Percentiles rank a stretch among this genome's conserved stretches.
Conservation (phyloP, 192 early-diverging fungal genomes). For the Coemansia sp. region DNA sequence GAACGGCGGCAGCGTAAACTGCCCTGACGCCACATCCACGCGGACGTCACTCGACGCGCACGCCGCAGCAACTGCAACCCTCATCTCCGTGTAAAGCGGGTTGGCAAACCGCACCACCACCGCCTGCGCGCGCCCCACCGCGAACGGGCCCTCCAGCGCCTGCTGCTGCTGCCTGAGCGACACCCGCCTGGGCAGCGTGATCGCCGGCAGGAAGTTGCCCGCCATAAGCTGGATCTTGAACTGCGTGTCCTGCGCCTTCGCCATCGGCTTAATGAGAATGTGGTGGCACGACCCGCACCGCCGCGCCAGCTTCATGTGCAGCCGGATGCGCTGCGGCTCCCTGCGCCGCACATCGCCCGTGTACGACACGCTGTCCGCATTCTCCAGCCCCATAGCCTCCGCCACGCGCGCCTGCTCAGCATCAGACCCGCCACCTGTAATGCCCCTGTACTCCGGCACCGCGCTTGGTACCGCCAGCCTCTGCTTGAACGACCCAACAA, state of each 20-base stretch:
- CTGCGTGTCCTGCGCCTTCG: conserved; percentile 81
- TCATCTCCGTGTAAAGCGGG: conserved; percentile 73
- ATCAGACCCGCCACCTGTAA: conserved; percentile 2
- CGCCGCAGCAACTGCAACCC: conserved; percentile 59
- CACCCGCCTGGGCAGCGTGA: conserved; percentile 53
- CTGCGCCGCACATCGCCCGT: conserved; percentile 41
- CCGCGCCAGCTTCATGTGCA: conserved; percentile 84
- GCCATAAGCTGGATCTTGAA: conserved; percentile 92
- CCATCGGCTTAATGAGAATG: conserved; percentile 89
- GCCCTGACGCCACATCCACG: conserved; percentile 61
- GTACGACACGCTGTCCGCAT: conserved; percentile 53
- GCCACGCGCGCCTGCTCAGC: conserved; percentile 13
- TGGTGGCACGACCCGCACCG: conserved; percentile 86
- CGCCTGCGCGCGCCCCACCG: conserved; percentile 40
- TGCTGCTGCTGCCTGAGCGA: conserved; percentile 17
- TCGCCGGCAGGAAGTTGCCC: conserved; percentile 75
- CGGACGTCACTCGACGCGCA: conserved; percentile 31
- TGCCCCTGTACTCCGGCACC: conserved; percentile 30
- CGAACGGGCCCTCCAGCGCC: conserved; percentile 23
- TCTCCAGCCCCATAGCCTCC: conserved; percentile 15
- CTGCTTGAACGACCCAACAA: conserved; percentile 20
- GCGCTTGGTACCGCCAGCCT: conserved; percentile 8
- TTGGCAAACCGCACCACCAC: conserved; percentile 77
- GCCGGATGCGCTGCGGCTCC: conserved; percentile 79
- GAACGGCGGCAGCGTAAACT: conserved; percentile 69